A percentile compares a stretch with the other conserved stretches of the same genome.
phyloP scores from a whole-genome alignment of 225 moss, liverwort and hornwort species.

The Climacium dendroides region DNA sequence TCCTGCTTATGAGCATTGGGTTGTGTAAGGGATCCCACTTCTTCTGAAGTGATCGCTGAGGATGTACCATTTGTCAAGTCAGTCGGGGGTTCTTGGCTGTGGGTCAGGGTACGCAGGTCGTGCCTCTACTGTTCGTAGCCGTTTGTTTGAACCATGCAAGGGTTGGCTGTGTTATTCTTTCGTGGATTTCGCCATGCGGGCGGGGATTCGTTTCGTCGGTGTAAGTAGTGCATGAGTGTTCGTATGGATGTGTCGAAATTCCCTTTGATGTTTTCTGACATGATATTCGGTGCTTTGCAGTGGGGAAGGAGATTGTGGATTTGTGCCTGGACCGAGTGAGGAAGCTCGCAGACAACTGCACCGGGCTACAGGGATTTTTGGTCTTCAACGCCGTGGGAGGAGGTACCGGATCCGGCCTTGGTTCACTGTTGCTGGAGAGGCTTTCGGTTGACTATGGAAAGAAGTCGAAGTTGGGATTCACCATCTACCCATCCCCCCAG shows the following conservation, averaged over 20 bases:
- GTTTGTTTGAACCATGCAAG: background rate
- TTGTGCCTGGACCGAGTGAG: conserved; percentile 45
- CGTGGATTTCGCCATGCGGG: background rate
- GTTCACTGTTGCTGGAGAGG: conserved; percentile 38
- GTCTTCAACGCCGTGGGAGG: conserved; percentile 44
- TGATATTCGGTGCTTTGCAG: background rate
- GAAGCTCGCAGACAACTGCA: conserved; percentile 53
- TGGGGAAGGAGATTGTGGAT: conserved; percentile 57
- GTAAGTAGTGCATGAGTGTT: background rate
- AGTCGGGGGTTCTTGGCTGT: background rate
- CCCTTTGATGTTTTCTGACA: background rate
- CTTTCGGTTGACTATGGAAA: conserved; percentile 45
- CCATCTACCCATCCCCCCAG: conserved; percentile 49
- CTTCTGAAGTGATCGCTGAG: background rate
- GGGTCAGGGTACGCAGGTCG: background rate
- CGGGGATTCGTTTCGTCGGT: background rate
- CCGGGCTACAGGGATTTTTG: conserved; percentile 33
- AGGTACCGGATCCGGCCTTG: conserved; percentile 40
- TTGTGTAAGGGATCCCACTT: background rate
- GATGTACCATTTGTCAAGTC: background rate
- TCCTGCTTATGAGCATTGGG: background rate
- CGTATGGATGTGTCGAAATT: background rate
- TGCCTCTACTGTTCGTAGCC: background rate
- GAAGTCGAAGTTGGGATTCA: conserved; percentile 49
- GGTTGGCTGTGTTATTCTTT: background rate